Conservation (phyloP, 768 basidiomycete species). For the Calvatia gigantea region DNA sequence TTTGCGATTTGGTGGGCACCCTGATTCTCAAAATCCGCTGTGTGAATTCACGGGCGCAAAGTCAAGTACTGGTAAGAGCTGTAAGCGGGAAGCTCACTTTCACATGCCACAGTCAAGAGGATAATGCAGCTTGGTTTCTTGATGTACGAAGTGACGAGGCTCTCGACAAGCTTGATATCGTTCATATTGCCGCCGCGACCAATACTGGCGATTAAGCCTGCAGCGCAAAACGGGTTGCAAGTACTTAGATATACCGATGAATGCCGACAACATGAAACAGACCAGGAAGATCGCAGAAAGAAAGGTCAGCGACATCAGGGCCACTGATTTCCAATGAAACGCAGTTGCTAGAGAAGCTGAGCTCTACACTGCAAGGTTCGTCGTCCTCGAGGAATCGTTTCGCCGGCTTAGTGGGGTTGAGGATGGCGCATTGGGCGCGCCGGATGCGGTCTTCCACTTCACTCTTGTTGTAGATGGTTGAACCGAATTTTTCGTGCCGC, state of each 20-base stretch:
- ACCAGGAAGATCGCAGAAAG: slow-evolving; percentile 65
- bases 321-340: slow-evolving; percentile 61
- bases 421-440: slow-evolving; percentile 61
- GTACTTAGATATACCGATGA: not conserved
- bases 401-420: slow-evolving; percentile 44
- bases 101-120: slow-evolving; percentile 58
- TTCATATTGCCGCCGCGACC: slow-evolving; percentile 41
- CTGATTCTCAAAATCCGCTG: slow-evolving; percentile 82
- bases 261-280: not conserved
- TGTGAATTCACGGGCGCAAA: not conserved
- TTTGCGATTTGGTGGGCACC: slow-evolving; percentile 66
- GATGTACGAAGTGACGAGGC: slow-evolving; percentile 58
- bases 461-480: slow-evolving; percentile 42
- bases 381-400: slow-evolving; percentile 36
- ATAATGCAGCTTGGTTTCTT: slow-evolving; percentile 58
- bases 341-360: slow-evolving; percentile 52
- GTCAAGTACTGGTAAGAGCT: not conserved
- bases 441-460: slow-evolving; percentile 66
- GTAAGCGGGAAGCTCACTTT: slow-evolving; percentile 41
- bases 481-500: slow-evolving; percentile 40
- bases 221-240: no score
- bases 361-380: slow-evolving; percentile 16
- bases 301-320: slow-evolving; percentile 56
- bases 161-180: slow-evolving; percentile 62
- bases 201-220: slow-evolving; percentile 59